A percentile compares a stretch with the other conserved stretches of the same genome.
These are phyloP conservation scores for Echinochloa phyllopogon DNA, from an alignment of 176 grass and related monocot species.

Conservation along the genomic window DNA sequence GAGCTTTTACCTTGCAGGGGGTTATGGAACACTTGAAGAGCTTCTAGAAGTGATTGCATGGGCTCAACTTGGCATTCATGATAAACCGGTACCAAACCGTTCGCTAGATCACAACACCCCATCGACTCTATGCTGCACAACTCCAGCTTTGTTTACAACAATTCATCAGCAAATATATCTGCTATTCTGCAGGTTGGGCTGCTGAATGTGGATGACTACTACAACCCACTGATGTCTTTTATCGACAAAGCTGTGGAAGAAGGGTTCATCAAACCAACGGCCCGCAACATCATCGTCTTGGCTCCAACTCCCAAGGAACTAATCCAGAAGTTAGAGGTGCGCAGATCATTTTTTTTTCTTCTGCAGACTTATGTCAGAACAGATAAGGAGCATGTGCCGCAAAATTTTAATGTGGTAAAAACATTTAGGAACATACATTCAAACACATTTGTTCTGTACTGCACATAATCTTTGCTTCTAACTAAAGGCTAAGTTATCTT, in stretches of 20 bases:
- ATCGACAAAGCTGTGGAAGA: slow-evolving; percentile 56
- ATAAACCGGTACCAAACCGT: slow-evolving; percentile 39
- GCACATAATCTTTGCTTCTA: slow-evolving; percentile 9
- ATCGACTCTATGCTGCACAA: neutral
- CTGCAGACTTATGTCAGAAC: neutral
- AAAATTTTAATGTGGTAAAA: neutral
- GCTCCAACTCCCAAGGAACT: slow-evolving; percentile 46
- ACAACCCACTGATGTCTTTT: slow-evolving; percentile 50
- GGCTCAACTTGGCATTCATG: slow-evolving; percentile 57
- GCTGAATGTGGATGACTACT: slow-evolving; percentile 52
- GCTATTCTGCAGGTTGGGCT: slow-evolving; percentile 39
- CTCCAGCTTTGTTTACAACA: neutral
- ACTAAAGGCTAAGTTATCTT: slow-evolving; percentile 27
- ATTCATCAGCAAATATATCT: neutral
- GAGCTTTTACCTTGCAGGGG: slow-evolving; percentile 36
- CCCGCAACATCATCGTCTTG: slow-evolving; percentile 46
- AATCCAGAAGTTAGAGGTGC: slow-evolving; percentile 49
- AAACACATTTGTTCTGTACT: slow-evolving; percentile 3
- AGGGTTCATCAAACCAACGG: slow-evolving; percentile 50
- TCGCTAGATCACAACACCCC: neutral
- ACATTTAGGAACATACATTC: slow-evolving; percentile 6
- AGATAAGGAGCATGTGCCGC: neutral
- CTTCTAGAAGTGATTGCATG: slow-evolving; percentile 50
- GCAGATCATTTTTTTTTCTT: neutral
- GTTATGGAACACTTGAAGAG: slow-evolving; percentile 56